Evolutionary conservation across 495 filamentous ascomycete genomes (phyloP).

Genomic region (Penicillium cosmopolitanum): DNA sequence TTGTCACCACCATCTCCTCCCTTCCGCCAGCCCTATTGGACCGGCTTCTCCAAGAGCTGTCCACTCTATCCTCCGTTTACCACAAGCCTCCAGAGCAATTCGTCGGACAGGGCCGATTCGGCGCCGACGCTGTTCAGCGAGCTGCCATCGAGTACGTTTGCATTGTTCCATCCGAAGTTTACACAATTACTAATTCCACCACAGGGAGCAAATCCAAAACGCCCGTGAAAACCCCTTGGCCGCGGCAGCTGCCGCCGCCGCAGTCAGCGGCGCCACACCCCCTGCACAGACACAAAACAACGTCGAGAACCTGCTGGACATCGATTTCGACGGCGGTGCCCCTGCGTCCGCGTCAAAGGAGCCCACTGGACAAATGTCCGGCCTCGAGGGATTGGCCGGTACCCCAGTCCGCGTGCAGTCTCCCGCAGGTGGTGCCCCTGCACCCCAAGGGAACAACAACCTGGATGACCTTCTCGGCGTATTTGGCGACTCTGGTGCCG

Average conservation of each 20-base stretch:
- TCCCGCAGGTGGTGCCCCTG: constrained; percentile 52
- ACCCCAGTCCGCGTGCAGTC: constrained; percentile 82
- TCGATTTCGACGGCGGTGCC: constrained; percentile 95
- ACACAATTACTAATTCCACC: constrained; percentile 17
- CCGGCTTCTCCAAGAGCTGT: constrained; percentile 83
- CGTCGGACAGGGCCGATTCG: constrained; percentile 90
- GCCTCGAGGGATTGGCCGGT: constrained; percentile 73
- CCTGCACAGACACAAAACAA: constrained; percentile 67
- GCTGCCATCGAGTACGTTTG: constrained; percentile 80
- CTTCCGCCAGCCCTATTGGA: constrained; percentile 84
- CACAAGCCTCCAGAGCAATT: constrained; percentile 97
- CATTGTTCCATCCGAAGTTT: background rate
- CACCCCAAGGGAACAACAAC: constrained; percentile 55
- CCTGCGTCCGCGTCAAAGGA: constrained; percentile 83
- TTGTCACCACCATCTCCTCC: constrained; percentile 88
- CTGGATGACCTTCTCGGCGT: constrained; percentile 92
- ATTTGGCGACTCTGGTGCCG: constrained; percentile 56
- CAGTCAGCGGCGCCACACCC: constrained; percentile 57
- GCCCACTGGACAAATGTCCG: constrained; percentile 61
- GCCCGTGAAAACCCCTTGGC: constrained; percentile 93
- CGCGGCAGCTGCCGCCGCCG: constrained; percentile 74
- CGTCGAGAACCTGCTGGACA: constrained; percentile 93
- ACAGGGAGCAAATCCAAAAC: constrained; percentile 82
- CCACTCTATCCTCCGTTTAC: constrained; percentile 98
- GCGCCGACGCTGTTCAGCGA: constrained; percentile 91